Percentiles rank a stretch among this genome's conserved stretches.
Conservation (phyloP, 768 basidiomycete species). For the Pulveroboletus sp. region DNA sequence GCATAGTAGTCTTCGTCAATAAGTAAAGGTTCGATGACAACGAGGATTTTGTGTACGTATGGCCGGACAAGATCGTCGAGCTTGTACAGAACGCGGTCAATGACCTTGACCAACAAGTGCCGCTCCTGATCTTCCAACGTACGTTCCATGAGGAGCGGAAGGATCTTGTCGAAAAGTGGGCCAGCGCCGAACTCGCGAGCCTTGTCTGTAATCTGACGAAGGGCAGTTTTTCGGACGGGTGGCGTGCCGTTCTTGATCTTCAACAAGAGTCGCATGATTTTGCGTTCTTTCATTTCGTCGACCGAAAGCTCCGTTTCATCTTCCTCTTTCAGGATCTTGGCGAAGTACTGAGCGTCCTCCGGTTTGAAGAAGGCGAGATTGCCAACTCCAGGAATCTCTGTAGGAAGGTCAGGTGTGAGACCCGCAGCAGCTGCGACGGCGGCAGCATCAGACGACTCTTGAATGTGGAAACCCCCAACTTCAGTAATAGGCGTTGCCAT, state of each 20-base stretch:
- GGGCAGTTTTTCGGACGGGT: slow-evolving; percentile 95
- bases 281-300: slow-evolving; percentile 99
- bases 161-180: slow-evolving; percentile 96
- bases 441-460: slow-evolving; percentile 90
- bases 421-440: slow-evolving; percentile 88
- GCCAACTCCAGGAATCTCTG: slow-evolving; percentile 97
- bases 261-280: slow-evolving; percentile 95
- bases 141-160: slow-evolving; percentile 96
- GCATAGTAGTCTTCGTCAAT: slow-evolving; percentile 98
- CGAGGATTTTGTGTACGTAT: slow-evolving; percentile 98
- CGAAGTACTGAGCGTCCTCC: slow-evolving; percentile 97
- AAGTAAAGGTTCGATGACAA: slow-evolving; percentile 97
- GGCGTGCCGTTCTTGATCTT: slow-evolving; percentile 99
- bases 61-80: slow-evolving; percentile 98
- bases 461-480: slow-evolving; percentile 91
- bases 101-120: slow-evolving; percentile 97
- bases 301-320: slow-evolving; percentile 91
- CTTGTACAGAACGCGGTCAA: slow-evolving; percentile 98
- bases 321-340: slow-evolving; percentile 93
- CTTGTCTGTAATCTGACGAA: slow-evolving; percentile 98
- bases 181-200: slow-evolving; percentile 98
- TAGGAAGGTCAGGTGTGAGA: slow-evolving; percentile 89
- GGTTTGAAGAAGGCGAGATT: slow-evolving; percentile 97
- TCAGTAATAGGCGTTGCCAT: slow-evolving; percentile 53
- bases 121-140: slow-evolving; percentile 98